Conservation (phyloP, 768 basidiomycete genomes). For the Zangia roseola region DNA sequence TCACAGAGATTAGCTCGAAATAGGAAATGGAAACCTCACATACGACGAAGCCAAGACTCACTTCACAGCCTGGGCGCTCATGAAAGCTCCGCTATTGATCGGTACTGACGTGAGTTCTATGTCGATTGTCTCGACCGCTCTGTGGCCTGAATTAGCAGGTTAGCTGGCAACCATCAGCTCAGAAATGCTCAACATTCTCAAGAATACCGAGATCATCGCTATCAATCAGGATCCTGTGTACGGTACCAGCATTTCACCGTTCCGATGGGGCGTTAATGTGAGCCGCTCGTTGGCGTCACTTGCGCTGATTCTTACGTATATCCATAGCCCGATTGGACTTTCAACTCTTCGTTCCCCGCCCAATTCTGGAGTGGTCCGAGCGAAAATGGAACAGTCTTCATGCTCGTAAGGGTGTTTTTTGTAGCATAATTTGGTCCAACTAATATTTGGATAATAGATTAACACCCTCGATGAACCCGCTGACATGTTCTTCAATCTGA, state of each 20-base stretch:
- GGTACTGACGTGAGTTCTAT: conserved; percentile 49
- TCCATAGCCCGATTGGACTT: conserved; percentile 35
- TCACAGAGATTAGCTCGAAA: conserved; percentile 44
- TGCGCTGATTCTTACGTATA: not conserved
- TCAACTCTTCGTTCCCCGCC: conserved; percentile 48
- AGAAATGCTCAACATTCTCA: conserved; percentile 53
- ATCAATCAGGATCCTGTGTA: conserved; percentile 66
- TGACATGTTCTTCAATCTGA: conserved; percentile 59
- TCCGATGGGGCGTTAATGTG: conserved; percentile 67
- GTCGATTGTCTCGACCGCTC: not conserved
- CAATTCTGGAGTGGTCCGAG: conserved; percentile 69
- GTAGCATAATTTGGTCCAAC: not conserved
- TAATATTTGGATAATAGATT: conserved; percentile 36
- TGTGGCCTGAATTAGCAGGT: not conserved
- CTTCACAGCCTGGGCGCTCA: conserved; percentile 68
- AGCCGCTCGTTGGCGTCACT: conserved; percentile 17
- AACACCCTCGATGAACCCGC: conserved; percentile 54
- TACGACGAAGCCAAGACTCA: conserved; percentile 66
- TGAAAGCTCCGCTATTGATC: conserved; percentile 66
- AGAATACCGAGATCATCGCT: conserved; percentile 60
- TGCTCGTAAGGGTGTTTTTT: conserved; percentile 52
- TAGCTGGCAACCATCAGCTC: conserved; percentile 52
- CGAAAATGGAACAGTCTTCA: conserved; percentile 61
- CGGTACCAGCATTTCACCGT: conserved; percentile 63
- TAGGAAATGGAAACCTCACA: conserved; percentile 61